These are phyloP conservation scores for Phytophthora tubulina DNA, from an alignment of 352 stramenopile species.

Conservation along the genomic window DNA sequence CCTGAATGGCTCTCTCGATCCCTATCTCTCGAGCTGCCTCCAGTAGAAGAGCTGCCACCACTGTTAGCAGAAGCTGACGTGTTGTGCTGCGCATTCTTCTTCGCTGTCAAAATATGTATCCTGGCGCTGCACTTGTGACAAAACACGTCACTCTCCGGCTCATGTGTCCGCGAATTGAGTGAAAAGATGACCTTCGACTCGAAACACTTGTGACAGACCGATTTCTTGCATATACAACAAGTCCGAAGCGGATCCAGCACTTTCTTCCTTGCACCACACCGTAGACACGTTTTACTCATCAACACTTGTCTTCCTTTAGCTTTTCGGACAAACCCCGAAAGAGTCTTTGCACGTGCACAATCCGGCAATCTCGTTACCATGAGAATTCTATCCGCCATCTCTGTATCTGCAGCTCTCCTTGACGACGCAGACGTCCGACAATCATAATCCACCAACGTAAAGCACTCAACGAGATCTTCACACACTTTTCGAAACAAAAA, in stretches of 20 bases:
- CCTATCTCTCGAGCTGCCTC: constrained; percentile 27
- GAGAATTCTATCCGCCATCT: constrained; percentile 55
- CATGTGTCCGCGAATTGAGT: constrained; percentile 42
- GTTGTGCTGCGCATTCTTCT: constrained; percentile 25
- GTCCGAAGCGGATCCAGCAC: constrained; percentile 43
- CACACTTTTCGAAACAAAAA: constrained; percentile 63
- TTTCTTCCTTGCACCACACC: constrained; percentile 45
- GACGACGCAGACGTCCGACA: constrained; percentile 27
- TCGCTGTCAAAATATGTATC: constrained; percentile 35
- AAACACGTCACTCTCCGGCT: constrained; percentile 48
- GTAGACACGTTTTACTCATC: constrained; percentile 58
- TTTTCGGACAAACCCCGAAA: constrained; percentile 53
- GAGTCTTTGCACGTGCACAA: constrained; percentile 50
- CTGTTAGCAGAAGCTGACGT: constrained; percentile 20
- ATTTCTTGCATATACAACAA: constrained; percentile 64
- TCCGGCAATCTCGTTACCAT: constrained; percentile 46
- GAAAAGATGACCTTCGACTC: constrained; percentile 46
- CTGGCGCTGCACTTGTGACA: constrained; percentile 55
- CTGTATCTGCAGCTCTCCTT: constrained; percentile 43
- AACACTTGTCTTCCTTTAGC: constrained; percentile 37
- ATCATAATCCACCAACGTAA: constrained; percentile 61
- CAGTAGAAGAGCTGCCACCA: constrained; percentile 30
- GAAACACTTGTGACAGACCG: constrained; percentile 51
- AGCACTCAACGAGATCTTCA: constrained; percentile 65
- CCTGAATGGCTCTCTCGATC: constrained; percentile 29